phyloP scores from a whole-genome alignment of 805 yeast species.

The Komagataella pastoris region DNA sequence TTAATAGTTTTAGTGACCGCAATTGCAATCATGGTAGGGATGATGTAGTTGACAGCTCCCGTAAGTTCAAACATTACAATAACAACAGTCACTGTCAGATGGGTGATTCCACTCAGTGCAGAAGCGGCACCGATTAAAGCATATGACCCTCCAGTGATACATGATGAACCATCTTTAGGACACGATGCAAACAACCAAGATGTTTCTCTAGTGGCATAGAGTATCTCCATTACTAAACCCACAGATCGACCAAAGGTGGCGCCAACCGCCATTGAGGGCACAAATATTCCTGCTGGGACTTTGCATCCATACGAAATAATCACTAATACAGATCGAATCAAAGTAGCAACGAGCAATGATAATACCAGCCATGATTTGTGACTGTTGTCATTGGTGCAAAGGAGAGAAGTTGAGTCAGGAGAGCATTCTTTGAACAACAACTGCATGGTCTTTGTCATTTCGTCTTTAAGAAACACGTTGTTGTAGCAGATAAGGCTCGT shows the following conservation, averaged over 20 bases:
- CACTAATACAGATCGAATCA: slow-evolving; percentile 57
- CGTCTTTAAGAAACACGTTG: slow-evolving; percentile 67
- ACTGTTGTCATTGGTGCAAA: slow-evolving; percentile 18
- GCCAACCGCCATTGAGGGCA: slow-evolving; percentile 95
- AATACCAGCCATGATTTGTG: slow-evolving; percentile 19
- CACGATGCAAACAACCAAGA: slow-evolving; percentile 22
- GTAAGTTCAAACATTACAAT: slow-evolving; percentile 93
- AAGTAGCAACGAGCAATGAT: slow-evolving; percentile 57
- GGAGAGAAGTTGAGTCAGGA: slow-evolving; percentile 19
- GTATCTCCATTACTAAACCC: slow-evolving; percentile 55
- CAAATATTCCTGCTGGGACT: slow-evolving; percentile 96
- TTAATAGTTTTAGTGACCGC: slow-evolving; percentile 75
- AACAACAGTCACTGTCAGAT: slow-evolving; percentile 83
- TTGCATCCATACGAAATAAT: slow-evolving; percentile 83
- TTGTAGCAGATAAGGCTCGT: slow-evolving; percentile 75
- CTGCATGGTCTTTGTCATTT: slow-evolving; percentile 96
- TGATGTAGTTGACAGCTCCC: slow-evolving; percentile 82
- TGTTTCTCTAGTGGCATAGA: slow-evolving; percentile 25
- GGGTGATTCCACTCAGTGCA: slow-evolving; percentile 87
- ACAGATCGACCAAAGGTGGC: slow-evolving; percentile 87
- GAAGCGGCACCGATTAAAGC: slow-evolving; percentile 97
- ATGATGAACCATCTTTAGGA: slow-evolving; percentile 20
- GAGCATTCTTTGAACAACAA: slow-evolving; percentile 76
- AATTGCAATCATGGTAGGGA: slow-evolving; percentile 94
- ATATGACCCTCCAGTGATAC: slow-evolving; percentile 88